Evolutionary conservation across 805 yeast species (phyloP).

Genomic region (Zygotorulaspora danielsina): DNA sequence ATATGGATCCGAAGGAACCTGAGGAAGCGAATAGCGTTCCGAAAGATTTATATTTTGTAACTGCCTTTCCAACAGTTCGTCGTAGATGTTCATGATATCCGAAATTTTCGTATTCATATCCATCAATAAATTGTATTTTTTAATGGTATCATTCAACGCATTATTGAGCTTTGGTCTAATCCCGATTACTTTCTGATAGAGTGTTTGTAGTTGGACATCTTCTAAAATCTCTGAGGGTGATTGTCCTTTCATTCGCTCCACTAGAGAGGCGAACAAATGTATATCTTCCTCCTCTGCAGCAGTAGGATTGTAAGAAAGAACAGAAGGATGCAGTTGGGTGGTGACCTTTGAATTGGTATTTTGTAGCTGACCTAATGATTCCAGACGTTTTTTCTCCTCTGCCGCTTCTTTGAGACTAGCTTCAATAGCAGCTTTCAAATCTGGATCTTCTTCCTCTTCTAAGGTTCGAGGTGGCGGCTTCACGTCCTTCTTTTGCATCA

Average conservation of each 20-base stretch:
- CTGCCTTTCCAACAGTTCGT: slow-evolving; percentile 61
- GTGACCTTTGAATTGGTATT: slow-evolving; percentile 10
- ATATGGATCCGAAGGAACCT: slow-evolving; percentile 29
- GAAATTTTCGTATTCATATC: slow-evolving; percentile 76
- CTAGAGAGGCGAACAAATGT: slow-evolving; percentile 61
- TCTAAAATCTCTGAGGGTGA: slow-evolving; percentile 40
- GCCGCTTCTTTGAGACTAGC: slow-evolving; percentile 80
- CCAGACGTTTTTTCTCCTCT: slow-evolving; percentile 32
- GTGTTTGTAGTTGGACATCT: slow-evolving; percentile 31
- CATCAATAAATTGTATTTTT: slow-evolving; percentile 59
- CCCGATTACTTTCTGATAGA: slow-evolving; percentile 55
- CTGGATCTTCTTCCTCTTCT: slow-evolving; percentile 72
- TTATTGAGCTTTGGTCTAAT: slow-evolving; percentile 67
- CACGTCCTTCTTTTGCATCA: slow-evolving; percentile 12
- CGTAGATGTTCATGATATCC: slow-evolving; percentile 71
- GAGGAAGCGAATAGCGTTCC: slow-evolving; percentile 29
- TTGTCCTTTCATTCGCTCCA: slow-evolving; percentile 48
- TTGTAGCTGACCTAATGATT: slow-evolving; percentile 9
- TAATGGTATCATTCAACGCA: slow-evolving; percentile 52
- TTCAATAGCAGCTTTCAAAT: slow-evolving; percentile 88
- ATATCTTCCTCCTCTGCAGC: slow-evolving; percentile 66
- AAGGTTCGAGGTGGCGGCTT: slow-evolving; percentile 6
- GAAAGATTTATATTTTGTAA: slow-evolving; percentile 39
- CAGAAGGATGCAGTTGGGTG: slow-evolving; percentile 6
- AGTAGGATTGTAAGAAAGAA: slow-evolving; percentile 39